Conservation (phyloP, 1,139 yeast species). For the Suzukiozyma palmioleophila region DNA sequence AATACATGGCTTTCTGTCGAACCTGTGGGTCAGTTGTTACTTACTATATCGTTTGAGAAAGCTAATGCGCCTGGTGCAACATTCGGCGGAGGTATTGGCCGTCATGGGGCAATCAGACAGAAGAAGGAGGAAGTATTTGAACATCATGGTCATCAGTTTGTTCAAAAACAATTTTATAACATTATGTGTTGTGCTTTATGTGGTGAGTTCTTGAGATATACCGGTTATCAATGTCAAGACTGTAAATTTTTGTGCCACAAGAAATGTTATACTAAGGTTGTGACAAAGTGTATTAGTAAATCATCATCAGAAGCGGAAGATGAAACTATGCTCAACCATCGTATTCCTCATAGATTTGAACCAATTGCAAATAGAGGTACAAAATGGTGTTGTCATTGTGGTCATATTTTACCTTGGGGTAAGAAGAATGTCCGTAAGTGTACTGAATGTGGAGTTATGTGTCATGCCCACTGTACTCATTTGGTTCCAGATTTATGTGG, state of each 20-base stretch:
- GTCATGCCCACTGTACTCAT: constrained; percentile 90
- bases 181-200: constrained; percentile 97
- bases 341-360: constrained; percentile 94
- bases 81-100: constrained; percentile 75
- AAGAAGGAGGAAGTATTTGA: constrained; percentile 92
- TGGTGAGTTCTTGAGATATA: constrained; percentile 88
- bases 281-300: constrained; percentile 91
- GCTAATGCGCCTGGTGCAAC: constrained; percentile 48
- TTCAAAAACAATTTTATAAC: constrained; percentile 90
- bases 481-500: constrained; percentile 98
- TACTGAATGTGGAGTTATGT: constrained; percentile 91
- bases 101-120: constrained; percentile 97
- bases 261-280: constrained; percentile 90
- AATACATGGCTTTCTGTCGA: constrained; percentile 91
- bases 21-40: constrained; percentile 85
- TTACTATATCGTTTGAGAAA: constrained; percentile 78
- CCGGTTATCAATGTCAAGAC: constrained; percentile 96
- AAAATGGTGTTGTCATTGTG: constrained; percentile 99
- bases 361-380: constrained; percentile 90
- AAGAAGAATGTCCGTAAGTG: constrained; percentile 92
- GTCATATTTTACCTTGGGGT: constrained; percentile 93
- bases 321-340: constrained; percentile 89
- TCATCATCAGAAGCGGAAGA: constrained; percentile 83
- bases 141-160: constrained; percentile 96
- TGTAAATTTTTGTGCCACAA: constrained; percentile 92